Conservation (phyloP, 1,139 yeast genomes). For the Kodamaea sp. region DNA sequence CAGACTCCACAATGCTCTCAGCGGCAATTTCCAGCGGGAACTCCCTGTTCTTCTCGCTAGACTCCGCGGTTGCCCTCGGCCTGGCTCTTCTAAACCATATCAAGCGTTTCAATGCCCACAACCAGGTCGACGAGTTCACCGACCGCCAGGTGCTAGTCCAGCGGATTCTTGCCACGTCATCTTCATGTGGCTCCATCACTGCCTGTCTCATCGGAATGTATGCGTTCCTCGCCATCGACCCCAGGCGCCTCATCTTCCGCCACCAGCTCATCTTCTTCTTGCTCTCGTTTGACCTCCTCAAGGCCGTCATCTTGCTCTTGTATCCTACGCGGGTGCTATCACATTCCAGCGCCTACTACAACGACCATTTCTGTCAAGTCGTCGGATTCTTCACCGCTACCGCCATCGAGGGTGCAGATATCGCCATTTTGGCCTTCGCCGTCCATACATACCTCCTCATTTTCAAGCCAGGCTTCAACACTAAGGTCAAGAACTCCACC, state of each 20-base stretch:
- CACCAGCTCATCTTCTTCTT: constrained; percentile 72
- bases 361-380: constrained; percentile 61
- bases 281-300: constrained; percentile 69
- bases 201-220: constrained; percentile 58
- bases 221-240: constrained; percentile 60
- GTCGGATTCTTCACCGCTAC: constrained; percentile 85
- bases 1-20: no score
- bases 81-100: constrained; percentile 2
- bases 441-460: constrained; percentile 77
- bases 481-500: constrained; percentile 44
- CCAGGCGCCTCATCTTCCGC: constrained; percentile 60
- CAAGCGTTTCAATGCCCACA: constrained; percentile 8
- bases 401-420: constrained; percentile 84
- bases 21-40: no score
- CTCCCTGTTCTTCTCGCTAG: background rate
- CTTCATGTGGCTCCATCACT: constrained; percentile 59
- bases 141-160: constrained; percentile 30
- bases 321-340: constrained; percentile 67
- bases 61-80: background rate
- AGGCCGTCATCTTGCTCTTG: constrained; percentile 67
- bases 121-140: constrained; percentile 31
- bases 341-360: constrained; percentile 50
- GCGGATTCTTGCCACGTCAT: constrained; percentile 54
- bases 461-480: constrained; percentile 55
- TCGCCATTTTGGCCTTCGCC: constrained; percentile 82